These are phyloP conservation scores for Bolboschoenoplectus hybrid DNA, from an alignment of 202 grass and related monocot genomes.

Conservation along the genomic window DNA sequence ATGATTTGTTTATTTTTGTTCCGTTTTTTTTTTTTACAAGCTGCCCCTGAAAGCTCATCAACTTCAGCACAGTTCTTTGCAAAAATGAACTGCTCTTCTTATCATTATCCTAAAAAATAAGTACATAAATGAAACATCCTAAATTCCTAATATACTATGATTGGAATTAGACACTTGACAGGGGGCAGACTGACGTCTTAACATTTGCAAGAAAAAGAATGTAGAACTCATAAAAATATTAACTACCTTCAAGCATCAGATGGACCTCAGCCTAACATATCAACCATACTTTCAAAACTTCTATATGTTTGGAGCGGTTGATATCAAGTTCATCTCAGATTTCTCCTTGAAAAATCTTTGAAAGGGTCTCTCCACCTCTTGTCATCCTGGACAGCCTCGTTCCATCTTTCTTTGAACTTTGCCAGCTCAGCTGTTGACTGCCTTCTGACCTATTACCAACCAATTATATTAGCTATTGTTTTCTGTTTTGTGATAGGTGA, in stretches of 20 bases:
- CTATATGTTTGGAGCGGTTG: background rate
- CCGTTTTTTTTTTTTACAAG: background rate
- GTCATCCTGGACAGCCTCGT: slow-evolving; percentile 73
- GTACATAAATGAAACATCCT: background rate
- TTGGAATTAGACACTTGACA: slow-evolving; percentile 1
- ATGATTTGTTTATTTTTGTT: background rate
- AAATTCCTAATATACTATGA: background rate
- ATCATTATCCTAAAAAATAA: slow-evolving; percentile 1
- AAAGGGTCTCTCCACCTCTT: slow-evolving; percentile 78
- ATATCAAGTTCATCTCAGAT: background rate
- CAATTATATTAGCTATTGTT: slow-evolving; percentile 31
- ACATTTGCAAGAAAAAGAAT: background rate
- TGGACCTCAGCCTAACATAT: slow-evolving; percentile 10
- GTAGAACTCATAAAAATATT: slow-evolving; percentile 15
- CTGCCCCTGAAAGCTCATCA: background rate
- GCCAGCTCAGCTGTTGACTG: slow-evolving; percentile 72
- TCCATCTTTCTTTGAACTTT: slow-evolving; percentile 81
- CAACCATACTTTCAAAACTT: slow-evolving; percentile 24
- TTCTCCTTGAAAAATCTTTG: slow-evolving; percentile 10
- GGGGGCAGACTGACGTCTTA: background rate
- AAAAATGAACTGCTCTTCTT: background rate
- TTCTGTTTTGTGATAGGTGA: background rate
- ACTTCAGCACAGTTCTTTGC: background rate
- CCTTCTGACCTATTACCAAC: slow-evolving; percentile 64
- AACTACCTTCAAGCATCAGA: slow-evolving; percentile 28